Evolutionary conservation across 805 yeast genomes (phyloP), one percentile per base, ranked within the genome.

Genomic region (Wickerhamiella hasegawae): DNA sequence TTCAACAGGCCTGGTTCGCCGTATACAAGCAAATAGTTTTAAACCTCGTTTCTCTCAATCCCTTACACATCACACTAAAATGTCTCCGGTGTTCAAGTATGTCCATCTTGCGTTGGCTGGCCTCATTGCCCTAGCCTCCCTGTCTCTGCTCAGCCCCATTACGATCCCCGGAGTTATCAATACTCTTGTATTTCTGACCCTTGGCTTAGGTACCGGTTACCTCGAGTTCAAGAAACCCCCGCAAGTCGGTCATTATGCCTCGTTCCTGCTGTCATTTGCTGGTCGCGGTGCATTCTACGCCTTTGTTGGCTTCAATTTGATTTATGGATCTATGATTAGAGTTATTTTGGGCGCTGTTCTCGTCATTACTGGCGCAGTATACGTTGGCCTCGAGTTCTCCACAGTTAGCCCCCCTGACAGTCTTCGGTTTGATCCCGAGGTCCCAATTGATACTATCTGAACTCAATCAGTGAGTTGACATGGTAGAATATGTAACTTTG

Each of bases 321-420:
- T 71, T 18, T 65, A 62, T 35, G 76, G 70, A 6, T 66, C 73
- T 35, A 53, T 66, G 23, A 56, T 79, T 41, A 66, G 83, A 44
- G 48, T 69, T 26, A 51, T 80, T 29, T 59, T 71, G n/a, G 76
- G 76, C 2, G 42, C 76, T 8, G 34, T 78, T 11, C 31, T 80
- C n/a, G 65, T 71, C 27, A 28, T 71, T 4, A 54, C 73, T 18
- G 94, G 94, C 20, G 50, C 71, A 17, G 68, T 57, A 3, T 82
- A 64, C 55, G 51, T 66, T 33, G 69, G 58, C 1, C 64, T 82
- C 48, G 90, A 82, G 55, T 76, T 77, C 34, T 83, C 85, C 15
- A 69, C 78, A 40, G 62, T 81, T 28, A 75, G 79, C 35, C 77
- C 84, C 20, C 95, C 94, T 15, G 10, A n/a, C n/a, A n/a, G n/a